Evolutionary conservation across 2,329 filamentous ascomycete species (phyloP), one percentile per base, ranked within the genome.

Genomic region (Capronia epimyces): DNA sequence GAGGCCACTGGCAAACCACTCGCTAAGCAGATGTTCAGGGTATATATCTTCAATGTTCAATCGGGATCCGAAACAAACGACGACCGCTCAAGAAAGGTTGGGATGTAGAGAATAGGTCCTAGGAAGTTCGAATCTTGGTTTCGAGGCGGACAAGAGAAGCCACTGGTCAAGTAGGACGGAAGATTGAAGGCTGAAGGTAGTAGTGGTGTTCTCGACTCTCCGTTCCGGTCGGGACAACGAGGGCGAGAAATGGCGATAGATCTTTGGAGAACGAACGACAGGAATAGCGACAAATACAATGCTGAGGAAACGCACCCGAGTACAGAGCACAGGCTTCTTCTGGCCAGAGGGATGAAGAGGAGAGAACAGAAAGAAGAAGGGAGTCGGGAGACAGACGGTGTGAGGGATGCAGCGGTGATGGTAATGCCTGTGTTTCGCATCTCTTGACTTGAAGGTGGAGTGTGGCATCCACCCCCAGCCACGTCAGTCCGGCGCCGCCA

Each of bases 181-280:
- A n/a, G n/a, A n/a, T 29, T 29, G 1, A 13, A 29, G 1, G 8
- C 1, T 29, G 27, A 13, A 29, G 27, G 27, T 29, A 13, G 34
- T 5, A 4, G 40, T 6, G 15, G 39, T 36, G 15, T 34, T 15
- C 42, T 8, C 37, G n/a, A n/a, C n/a, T n/a, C n/a, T n/a, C n/a
- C n/a, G n/a, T n/a, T n/a, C n/a, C n/a, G n/a, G n/a, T n/a, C n/a
- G n/a, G n/a, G n/a, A n/a, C n/a, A n/a, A n/a, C n/a, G n/a, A n/a
- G n/a, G n/a, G n/a, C n/a, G n/a, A n/a, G n/a, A n/a, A n/a, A n/a
- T n/a, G n/a, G n/a, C n/a, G n/a, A n/a, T n/a, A n/a, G n/a, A n/a
- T n/a, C n/a, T n/a, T n/a, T 27, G 13, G 36, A 47, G 43, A 48
- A 52, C 43, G 49, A 52, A 27, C 12, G 44, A 48, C 44, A 20